Conservation (phyloP, 768 basidiomycete species). For the Xerocomellus dryophilus region DNA sequence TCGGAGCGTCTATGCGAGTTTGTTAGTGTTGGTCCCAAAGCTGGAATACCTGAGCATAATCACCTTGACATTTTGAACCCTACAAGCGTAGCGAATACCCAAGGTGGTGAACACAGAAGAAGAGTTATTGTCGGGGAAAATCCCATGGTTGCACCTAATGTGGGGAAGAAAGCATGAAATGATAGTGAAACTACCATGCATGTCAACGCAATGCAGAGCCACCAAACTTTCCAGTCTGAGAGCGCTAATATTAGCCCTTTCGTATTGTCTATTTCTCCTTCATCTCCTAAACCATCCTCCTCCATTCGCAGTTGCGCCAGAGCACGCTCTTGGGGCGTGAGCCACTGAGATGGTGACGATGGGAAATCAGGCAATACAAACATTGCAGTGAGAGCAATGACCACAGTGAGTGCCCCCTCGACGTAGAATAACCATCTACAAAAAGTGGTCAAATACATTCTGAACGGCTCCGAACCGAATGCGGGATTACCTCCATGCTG, state of each 20-base stretch:
- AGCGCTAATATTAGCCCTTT: slow-evolving; percentile 52
- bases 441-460: not conserved
- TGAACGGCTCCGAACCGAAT: not conserved
- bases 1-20: slow-evolving; percentile 61
- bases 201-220: slow-evolving; percentile 62
- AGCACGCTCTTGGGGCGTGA: slow-evolving; percentile 52
- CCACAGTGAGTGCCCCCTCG: slow-evolving; percentile 55
- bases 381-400: slow-evolving; percentile 50
- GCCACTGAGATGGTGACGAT: slow-evolving; percentile 54
- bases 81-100: slow-evolving; percentile 56
- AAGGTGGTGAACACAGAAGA: slow-evolving; percentile 70
- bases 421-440: slow-evolving; percentile 71
- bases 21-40: not conserved
- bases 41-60: slow-evolving; percentile 2
- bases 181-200: slow-evolving; percentile 57
- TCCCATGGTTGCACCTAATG: slow-evolving; percentile 69
- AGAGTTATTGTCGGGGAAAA: slow-evolving; percentile 62
- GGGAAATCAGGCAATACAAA: slow-evolving; percentile 78
- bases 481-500: slow-evolving; percentile 64
- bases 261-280: slow-evolving; percentile 38
- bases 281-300: slow-evolving; percentile 61
- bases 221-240: slow-evolving; percentile 83
- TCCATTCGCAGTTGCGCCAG: slow-evolving; percentile 59
- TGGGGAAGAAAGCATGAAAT: slow-evolving; percentile 82
- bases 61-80: slow-evolving; percentile 54